A percentile compares a stretch with the other conserved stretches of the same genome.
phyloP scores from a whole-genome alignment of 2,329 filamentous ascomycete genomes.

The Exophiala aquamarina region DNA sequence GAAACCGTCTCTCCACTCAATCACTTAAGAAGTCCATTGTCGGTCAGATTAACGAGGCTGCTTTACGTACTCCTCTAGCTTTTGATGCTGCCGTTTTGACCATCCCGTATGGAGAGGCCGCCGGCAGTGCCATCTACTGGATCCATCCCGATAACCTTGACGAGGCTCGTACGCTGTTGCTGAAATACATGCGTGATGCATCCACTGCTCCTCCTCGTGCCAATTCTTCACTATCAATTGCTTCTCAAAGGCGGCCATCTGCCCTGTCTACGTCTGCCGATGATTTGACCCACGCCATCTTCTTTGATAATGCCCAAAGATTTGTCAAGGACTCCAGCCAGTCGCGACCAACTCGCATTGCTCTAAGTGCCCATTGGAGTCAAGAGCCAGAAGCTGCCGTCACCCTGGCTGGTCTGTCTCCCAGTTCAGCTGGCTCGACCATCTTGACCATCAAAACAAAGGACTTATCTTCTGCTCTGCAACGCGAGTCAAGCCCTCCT shows the following conservation, averaged over 20 bases:
- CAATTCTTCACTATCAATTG: constrained; percentile 27
- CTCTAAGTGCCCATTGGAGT: constrained; percentile 25
- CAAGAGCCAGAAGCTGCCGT: constrained; percentile 28
- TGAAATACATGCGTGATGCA: constrained; percentile 48
- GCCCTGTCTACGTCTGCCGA: constrained; percentile 1
- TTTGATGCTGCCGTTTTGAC: constrained; percentile 52
- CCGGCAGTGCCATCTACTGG: constrained; percentile 53
- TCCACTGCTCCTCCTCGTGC: constrained; percentile 9
- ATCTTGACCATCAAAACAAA: constrained; percentile 22
- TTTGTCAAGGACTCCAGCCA: constrained; percentile 37
- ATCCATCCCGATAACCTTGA: constrained; percentile 55
- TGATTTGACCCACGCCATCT: constrained; percentile 41
- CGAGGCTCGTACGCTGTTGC: constrained; percentile 52
- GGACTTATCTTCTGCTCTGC: constrained; percentile 19
- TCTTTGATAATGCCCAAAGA: constrained; percentile 49
- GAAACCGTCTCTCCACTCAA: constrained; percentile 14
- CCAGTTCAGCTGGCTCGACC: constrained; percentile 15
- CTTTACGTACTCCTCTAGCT: constrained; percentile 43
- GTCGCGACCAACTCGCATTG: constrained; percentile 27
- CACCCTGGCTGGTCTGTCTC: constrained; percentile 24
- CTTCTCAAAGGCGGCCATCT: background rate
- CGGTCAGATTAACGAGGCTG: constrained; percentile 36
- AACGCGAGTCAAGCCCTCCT: constrained; percentile 8
- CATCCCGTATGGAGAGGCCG: constrained; percentile 46
- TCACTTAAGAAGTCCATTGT: constrained; percentile 20